These are phyloP conservation scores for Apiotrichum siamense DNA, from an alignment of 1,284 basidiomycete species.

Conservation along the genomic window DNA sequence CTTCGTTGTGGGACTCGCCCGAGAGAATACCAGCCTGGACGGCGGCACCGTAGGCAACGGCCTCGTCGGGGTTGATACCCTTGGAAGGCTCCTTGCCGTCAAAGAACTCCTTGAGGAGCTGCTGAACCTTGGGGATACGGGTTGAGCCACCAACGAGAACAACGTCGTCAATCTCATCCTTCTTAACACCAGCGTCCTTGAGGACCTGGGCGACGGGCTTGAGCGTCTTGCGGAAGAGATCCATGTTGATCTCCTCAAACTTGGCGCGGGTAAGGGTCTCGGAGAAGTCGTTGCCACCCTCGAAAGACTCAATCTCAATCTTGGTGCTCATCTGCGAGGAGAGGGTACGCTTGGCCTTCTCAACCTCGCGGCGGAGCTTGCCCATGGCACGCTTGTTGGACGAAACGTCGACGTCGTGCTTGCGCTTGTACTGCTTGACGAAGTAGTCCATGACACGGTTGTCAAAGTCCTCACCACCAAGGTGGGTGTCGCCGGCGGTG, in stretches of 20 bases:
- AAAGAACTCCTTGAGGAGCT: conserved; percentile 81
- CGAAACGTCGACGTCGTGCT: conserved; percentile 81
- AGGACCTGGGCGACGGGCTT: conserved; percentile 98
- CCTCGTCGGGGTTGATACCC: conserved; percentile 98
- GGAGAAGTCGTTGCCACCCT: conserved; percentile 62
- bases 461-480: conserved; percentile 99
- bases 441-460: conserved; percentile 98
- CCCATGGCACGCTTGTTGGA: conserved; percentile 85
- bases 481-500: conserved; percentile 96
- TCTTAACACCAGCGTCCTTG: conserved; percentile 96
- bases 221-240: conserved; percentile 98
- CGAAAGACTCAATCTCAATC: conserved; percentile 77
- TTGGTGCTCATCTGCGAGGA: conserved; percentile 67
- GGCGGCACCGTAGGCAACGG: conserved; percentile 97
- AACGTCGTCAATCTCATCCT: conserved; percentile 94
- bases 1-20: conserved; percentile 94
- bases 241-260: conserved; percentile 98
- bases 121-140: conserved; percentile 96
- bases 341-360: conserved; percentile 97
- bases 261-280: conserved; percentile 79
- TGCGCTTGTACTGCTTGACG: conserved; percentile 92
- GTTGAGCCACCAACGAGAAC: conserved; percentile 97
- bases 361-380: conserved; percentile 96
- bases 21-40: conserved; percentile 98
- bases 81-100: conserved; percentile 91